Base-by-base conservation (phyloP, 306 rosid genomes). In the Prunus mongolica region DNA sequence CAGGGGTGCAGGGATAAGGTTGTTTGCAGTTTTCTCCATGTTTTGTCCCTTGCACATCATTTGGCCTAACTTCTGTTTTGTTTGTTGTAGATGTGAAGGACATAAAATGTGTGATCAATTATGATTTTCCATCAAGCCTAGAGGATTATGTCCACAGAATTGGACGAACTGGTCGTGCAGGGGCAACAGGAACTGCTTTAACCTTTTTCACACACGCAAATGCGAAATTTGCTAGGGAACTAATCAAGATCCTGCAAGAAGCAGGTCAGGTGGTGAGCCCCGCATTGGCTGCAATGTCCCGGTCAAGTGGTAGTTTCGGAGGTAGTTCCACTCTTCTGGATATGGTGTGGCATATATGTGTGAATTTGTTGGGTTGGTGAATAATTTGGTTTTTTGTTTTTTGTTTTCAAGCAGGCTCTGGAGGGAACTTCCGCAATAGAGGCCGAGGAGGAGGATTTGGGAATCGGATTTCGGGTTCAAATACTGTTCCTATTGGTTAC, bases 91-190 rank as follows among this genome's bases (percentile, higher is more conserved):
- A 95, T 90, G 98, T 95, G 92, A 95, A 95, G 86, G 97, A 95
- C 88, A 92, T 95, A 68, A 95, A 92, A 82, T 90, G 87, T 68
- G 98, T 95, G 85, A 82, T 95, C 91, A 95, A 95, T 81, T 95
- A 89, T 72, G 98, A 95, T 78, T 95, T 95, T 74, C 98, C 98
- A 4, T 70, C 95, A 15, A 90, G 97, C 91, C 96, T 95, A 19
- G 98, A 95, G 83, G 98, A 95, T 76, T 95, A 95, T 71, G 90
- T 95, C 74, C 98, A 95, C 86, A 79, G 98, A 79, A 95, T 95
- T 52, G 98, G 98, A 77, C 91, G 98, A 57, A 95, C 98, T 7
- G 98, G 98, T 57, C 96, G 98, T 77, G 98, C 98, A 64, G 98
- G 98, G 14, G 98, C 98, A 44, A 92, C 80, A 82, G 98, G 98